Base-by-base conservation (phyloP, 2,329 filamentous ascomycete genomes). In the Huntiella savannae region DNA sequence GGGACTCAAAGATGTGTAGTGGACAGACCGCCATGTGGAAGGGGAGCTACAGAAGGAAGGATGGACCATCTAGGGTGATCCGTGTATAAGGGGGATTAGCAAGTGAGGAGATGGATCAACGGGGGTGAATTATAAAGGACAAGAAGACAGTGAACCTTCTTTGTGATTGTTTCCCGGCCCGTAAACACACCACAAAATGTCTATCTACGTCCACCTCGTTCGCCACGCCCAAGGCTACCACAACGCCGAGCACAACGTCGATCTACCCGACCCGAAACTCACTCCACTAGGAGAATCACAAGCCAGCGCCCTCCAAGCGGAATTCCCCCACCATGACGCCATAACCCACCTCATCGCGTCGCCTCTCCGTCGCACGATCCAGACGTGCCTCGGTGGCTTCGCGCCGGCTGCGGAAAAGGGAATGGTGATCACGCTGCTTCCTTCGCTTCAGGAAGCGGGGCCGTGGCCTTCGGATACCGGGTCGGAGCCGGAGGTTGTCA, bases 171-270 rank as follows among this genome's bases (percentile, higher is more conserved):
- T 28, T 28, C 22, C 6, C 7, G 8, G 22, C 8, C 22, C 22
- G 22, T 28, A 28, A 28, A 28, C 8, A 28, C 22, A 28, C 22
- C 22, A 10, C n/a, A 57, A 36, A 45, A 73, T 73, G 69, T 58
- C 66, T 2, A 66, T 68, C 19, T 73, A 67, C 38, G 64, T 82
- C 53, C 74, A 82, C 60, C 67, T 80, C 53, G 72, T 85, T 55
- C 79, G 81, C 61, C 80, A 85, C 60, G 80, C 78, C 10, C 68
- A 84, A 63, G 86, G 84, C 62, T 75, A 73, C 58, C 87, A 94
- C 70, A 94, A 94, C 61, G 71, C 91, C 56, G 68, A 56, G 52
- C 55, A 65, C 19, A 78, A 71, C 51, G 84, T 87, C 62, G 79
- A 87, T 58, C 65, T 93, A 36, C 77, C 59, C n/a, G 87, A 95